Percentiles rank a stretch among this genome's conserved stretches.
phyloP scores from a whole-genome alignment of 495 filamentous ascomycete species.

The Neurospora sublineolata region DNA sequence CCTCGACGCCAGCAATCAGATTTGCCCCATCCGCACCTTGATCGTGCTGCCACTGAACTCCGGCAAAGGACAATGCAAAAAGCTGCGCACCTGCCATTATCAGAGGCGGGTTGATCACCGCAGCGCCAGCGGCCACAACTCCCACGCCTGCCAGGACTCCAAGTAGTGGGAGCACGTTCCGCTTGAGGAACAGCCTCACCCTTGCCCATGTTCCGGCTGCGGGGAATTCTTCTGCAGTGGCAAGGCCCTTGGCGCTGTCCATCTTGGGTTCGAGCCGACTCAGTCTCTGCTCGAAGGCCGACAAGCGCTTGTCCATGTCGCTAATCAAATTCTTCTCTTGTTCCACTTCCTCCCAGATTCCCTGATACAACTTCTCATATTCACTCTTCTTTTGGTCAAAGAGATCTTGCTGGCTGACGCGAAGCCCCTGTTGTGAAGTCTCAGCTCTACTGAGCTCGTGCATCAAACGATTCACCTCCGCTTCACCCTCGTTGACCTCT shows the following conservation, averaged over 20 bases:
- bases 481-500: not conserved
- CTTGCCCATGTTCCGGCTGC: not conserved
- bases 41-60: not conserved
- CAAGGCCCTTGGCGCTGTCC: not conserved
- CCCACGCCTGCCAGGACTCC: not conserved
- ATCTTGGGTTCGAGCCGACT: not conserved
- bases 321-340: not conserved
- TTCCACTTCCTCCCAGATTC: not conserved
- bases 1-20: not conserved
- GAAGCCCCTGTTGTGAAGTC: not conserved
- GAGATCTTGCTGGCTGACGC: not conserved
- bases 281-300: not conserved
- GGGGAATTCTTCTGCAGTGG: not conserved
- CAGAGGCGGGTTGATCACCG: not conserved
- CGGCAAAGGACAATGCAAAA: not conserved
- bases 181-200: not conserved
- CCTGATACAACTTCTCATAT: not conserved
- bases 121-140: not conserved
- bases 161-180: not conserved
- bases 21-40: not conserved
- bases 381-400: not conserved
- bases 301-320: not conserved
- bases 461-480: not conserved
- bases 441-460: not conserved
- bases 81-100: not conserved